Evolutionary conservation across 768 basidiomycete species (phyloP), one percentile per base, ranked within the genome.

Genomic region (Trametes villosa): DNA sequence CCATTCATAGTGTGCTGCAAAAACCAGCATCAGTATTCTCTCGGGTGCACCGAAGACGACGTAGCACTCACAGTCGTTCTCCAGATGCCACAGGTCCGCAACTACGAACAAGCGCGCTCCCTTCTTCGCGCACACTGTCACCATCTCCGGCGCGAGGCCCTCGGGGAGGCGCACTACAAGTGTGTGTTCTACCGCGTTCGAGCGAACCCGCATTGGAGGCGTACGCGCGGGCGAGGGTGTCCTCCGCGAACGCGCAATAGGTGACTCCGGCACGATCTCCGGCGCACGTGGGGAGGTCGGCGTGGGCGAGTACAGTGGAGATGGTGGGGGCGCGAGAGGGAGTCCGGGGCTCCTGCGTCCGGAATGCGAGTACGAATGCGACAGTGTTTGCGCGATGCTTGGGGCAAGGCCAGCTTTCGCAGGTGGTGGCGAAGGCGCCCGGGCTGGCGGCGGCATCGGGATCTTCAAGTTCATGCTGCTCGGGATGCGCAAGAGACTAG

Each of bases 21-120:
- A 20, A 18, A 42, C 12, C 1, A 7, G 2, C 9, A 24, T 54
- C n/a, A 62, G 53, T 42, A 31, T 48, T 20, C 20, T 15, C 18
- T 13, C 1, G n/a, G 48, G 60, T 29, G 3, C 31, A 4, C 12
- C 4, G 11, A 15, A 34, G 4, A n/a, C 11, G 7, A 12, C n/a
- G 11, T 31, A 27, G 6, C 13, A 79, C 85, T 77, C 74, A 86
- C 86, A 85, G 60, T 86, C 82, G 50, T 65, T 71, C 68, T 86
- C 85, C 72, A 79, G 77, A 69, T 86, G 80, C 84, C 85, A 87
- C 44, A 83, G 83, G 68, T 86, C 84, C 22, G 85, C 86, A 24
- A 86, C 78, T 17, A 87, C 78, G 56, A 78, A 76, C 53, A 87
- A 70, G 65, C 77, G 80, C 68, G 85, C 82, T 5, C 84, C 86